These are phyloP conservation scores for Fistulifera solaris DNA, from an alignment of 108 stramenopile species.

Conservation along the genomic window DNA sequence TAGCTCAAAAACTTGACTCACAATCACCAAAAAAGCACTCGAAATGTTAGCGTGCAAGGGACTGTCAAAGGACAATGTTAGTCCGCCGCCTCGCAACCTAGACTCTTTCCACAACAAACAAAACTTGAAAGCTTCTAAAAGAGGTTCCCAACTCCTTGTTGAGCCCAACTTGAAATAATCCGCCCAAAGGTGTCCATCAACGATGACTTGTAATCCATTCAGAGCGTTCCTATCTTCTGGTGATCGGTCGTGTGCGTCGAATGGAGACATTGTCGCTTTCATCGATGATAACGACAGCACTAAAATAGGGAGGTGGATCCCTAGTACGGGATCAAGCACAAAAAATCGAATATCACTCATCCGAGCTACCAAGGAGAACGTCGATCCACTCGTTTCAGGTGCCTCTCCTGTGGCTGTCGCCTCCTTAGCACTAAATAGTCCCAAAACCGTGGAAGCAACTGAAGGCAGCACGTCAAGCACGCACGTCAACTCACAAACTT, in stretches of 20 bases:
- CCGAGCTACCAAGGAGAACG: conserved; percentile 38
- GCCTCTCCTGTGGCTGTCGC: background rate
- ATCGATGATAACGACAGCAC: conserved; percentile 40
- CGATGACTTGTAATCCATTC: conserved; percentile 33
- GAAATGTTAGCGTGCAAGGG: conserved; percentile 83
- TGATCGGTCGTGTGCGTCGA: conserved; percentile 22
- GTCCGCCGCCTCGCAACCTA: conserved; percentile 48
- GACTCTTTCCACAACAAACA: conserved; percentile 56
- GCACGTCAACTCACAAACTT: conserved; percentile 46
- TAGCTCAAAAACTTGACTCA: conserved; percentile 64
- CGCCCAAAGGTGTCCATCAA: conserved; percentile 53
- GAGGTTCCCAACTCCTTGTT: conserved; percentile 91
- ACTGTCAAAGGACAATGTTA: conserved; percentile 52
- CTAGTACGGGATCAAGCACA: conserved; percentile 70
- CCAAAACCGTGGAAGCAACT: conserved; percentile 15
- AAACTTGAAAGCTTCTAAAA: conserved; percentile 80
- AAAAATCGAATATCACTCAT: conserved; percentile 47
- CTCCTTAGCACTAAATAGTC: conserved; percentile 15
- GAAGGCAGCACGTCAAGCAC: conserved; percentile 55
- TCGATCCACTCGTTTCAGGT: conserved; percentile 18
- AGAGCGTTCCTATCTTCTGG: conserved; percentile 13
- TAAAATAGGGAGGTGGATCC: conserved; percentile 43
- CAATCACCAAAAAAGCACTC: conserved; percentile 70
- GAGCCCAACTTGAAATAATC: conserved; percentile 91
- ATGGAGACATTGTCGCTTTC: conserved; percentile 37